Percentiles rank a stretch among this genome's conserved stretches.
phyloP scores from a whole-genome alignment of 371 early-diverging fungal species.

The Batkoa obscura region DNA sequence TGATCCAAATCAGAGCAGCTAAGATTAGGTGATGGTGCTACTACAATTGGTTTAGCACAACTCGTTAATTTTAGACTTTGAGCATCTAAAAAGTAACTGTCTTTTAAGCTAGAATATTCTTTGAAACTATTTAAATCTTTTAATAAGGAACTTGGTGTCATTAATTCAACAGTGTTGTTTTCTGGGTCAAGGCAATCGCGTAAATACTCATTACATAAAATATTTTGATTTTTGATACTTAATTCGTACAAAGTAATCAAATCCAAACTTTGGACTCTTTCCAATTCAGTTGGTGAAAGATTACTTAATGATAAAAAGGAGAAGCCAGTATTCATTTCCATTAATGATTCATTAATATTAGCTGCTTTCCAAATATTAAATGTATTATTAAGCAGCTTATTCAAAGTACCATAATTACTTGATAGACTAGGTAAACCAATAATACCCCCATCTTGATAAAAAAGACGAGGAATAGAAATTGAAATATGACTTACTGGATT shows the following conservation, averaged over 20 bases:
- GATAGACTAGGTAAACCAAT: conserved; percentile 22
- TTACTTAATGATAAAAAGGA: neutral
- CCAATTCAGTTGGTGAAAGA: neutral
- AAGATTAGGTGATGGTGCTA: conserved; percentile 40
- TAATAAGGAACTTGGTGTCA: conserved; percentile 1
- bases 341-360: neutral
- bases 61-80: conserved; percentile 11
- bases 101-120: neutral
- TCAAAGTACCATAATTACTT: conserved; percentile 29
- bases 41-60: conserved; percentile 21
- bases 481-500: conserved; percentile 36
- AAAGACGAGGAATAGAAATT: conserved; percentile 37
- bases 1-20: conserved; percentile 41
- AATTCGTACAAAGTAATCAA: neutral
- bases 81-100: conserved; percentile 10
- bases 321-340: neutral
- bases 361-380: neutral
- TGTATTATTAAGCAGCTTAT: conserved; percentile 8
- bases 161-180: neutral
- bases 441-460: conserved; percentile 22
- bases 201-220: neutral
- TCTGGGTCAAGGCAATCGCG: neutral
- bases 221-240: neutral
- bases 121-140: neutral
- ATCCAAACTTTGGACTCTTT: neutral